phyloP scores from a whole-genome alignment of 208 protist species.

The Acanthamoeba rhysodes region DNA sequence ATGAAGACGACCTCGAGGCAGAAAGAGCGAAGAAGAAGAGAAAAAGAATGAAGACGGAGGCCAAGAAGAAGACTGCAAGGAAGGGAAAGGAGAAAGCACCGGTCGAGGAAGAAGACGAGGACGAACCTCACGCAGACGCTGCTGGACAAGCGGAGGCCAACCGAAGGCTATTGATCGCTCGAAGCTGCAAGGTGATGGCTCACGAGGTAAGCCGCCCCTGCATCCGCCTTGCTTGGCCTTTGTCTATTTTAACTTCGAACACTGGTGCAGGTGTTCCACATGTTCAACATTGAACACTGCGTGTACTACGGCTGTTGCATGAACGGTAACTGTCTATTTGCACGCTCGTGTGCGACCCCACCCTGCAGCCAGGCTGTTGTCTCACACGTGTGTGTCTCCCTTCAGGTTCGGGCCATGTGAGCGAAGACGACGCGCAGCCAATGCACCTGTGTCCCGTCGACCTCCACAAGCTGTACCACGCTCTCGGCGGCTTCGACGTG shows the following conservation, averaged over 20 bases:
- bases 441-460: slow-evolving; percentile 48
- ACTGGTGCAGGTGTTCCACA: slow-evolving; percentile 30
- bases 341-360: too few relatives aligned
- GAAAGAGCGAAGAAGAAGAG: slow-evolving; percentile 26
- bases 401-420: slow-evolving; percentile 22
- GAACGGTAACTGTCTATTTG: neutral
- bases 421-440: neutral
- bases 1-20: neutral
- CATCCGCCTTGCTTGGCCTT: neutral
- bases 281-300: slow-evolving; percentile 62
- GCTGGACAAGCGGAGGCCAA: neutral
- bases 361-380: neutral
- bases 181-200: slow-evolving; percentile 58
- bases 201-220: neutral
- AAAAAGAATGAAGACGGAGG: neutral
- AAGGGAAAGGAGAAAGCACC: neutral
- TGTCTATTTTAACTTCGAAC: neutral
- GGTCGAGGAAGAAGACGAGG: neutral
- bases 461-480: slow-evolving; percentile 51
- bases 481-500: slow-evolving; percentile 1
- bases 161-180: neutral
- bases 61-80: neutral
- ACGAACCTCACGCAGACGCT: neutral
- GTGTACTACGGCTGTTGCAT: slow-evolving; percentile 62
- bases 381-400: neutral